Base-by-base conservation (phyloP, 228 moss, liverwort and hornwort species). In the Sphagnum fallax region DNA sequence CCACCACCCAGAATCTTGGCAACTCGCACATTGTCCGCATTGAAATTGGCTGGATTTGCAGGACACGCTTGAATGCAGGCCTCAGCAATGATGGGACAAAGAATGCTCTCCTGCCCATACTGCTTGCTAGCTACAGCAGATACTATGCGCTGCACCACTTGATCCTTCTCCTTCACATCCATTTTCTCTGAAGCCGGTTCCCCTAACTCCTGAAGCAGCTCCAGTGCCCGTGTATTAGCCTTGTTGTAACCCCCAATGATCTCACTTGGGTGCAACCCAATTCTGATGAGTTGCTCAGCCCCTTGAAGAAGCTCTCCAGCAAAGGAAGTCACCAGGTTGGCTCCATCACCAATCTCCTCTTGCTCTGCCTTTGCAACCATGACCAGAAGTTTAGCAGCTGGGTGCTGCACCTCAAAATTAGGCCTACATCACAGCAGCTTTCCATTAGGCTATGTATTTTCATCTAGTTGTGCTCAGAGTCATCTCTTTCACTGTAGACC, bases 291-390 rank as follows among this genome's bases (percentile, higher is more conserved):
- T 71, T 91, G 87, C 86, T 94, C 93, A 8, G 93, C 93, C 32
- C 89, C 89, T 67, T 84, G 83, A 52, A 94, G 73, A 67, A 94
- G 85, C 82, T 94, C 91, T 32, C 93, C 93, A 0, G 93, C 89
- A 15, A 94, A 91, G 0, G 93, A 87, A 10, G 89, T 76, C 53
- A 94, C 89, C 47, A 94, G 82, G 72, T 94, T 94, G 49, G 90
- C 93, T 13, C 89, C 93, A 73, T 94, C 93, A 66, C 93, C 93
- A 10, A 94, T 87, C 71, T 94, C 93, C 69, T 91, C 93, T 78
- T 94, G 93, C 75, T 94, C 91, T 32, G 93, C 93, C 75, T 87
- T 85, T 8, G 91, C 93, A 6, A 91, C 93, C 73, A 94, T 72
- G 4, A 94, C 91, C 8, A 94, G 68, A 6, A 94, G 75, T 83